A percentile compares a stretch with the other conserved stretches of the same genome.
These are phyloP conservation scores for Candida easanensis DNA, from an alignment of 805 yeast species.

Conservation along the genomic window DNA sequence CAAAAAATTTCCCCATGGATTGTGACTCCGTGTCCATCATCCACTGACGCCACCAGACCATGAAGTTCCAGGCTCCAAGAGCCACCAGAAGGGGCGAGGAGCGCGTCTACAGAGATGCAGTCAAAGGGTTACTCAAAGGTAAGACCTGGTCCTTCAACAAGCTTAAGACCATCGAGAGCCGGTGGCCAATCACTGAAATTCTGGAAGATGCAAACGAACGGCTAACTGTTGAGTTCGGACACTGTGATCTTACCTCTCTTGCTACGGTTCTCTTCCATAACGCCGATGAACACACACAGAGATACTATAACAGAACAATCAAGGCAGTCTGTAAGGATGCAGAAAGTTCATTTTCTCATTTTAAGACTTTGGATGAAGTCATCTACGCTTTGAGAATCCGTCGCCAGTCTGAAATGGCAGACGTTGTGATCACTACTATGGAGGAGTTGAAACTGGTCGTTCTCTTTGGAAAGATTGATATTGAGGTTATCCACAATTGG, in stretches of 20 bases:
- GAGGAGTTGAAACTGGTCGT: constrained; percentile 1
- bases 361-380: not conserved
- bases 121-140: not conserved
- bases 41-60: not conserved
- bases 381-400: not conserved
- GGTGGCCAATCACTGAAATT: not conserved
- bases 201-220: not conserved
- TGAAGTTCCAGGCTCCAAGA: not conserved
- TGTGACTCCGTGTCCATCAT: too few relatives aligned
- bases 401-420: not conserved
- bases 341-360: not conserved
- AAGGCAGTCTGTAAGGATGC: not conserved
- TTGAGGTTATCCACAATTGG: not conserved
- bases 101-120: not conserved
- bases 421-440: not conserved
- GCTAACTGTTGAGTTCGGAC: not conserved
- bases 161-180: constrained; percentile 4
- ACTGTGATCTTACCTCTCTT: not conserved
- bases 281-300: constrained; percentile 6
- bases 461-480: not conserved
- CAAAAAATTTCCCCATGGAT: too few relatives aligned
- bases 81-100: not conserved
- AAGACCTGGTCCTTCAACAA: constrained; percentile 7
- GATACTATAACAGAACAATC: not conserved
- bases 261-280: not conserved